phyloP scores from a whole-genome alignment of 108 stramenopile species.

The Nitzschia putrida region DNA sequence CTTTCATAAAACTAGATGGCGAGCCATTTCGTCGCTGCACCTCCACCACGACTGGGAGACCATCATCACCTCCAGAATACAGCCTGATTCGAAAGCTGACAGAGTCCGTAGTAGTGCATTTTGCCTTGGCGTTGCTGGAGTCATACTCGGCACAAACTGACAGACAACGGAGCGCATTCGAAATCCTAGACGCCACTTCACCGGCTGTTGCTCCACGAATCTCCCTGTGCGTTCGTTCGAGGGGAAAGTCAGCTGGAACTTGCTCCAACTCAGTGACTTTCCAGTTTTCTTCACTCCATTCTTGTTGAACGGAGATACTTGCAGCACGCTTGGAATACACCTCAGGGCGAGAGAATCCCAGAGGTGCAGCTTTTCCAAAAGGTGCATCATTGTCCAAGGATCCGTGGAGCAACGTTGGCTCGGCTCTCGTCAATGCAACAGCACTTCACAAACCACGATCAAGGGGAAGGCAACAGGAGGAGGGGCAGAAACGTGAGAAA shows the following conservation, averaged over 20 bases:
- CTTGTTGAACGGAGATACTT: conserved; percentile 29
- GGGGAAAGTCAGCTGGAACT: conserved; percentile 46
- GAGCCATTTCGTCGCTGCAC: conserved; percentile 68
- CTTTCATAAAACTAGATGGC: conserved; percentile 58
- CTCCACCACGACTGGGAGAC: conserved; percentile 61
- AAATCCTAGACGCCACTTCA: conserved; percentile 60
- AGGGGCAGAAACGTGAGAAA: not conserved
- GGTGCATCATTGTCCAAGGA: conserved; percentile 4
- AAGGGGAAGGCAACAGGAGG: not conserved
- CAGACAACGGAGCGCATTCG: conserved; percentile 50
- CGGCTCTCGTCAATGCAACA: conserved; percentile 5
- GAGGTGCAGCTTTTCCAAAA: conserved; percentile 10
- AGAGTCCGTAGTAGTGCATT: conserved; percentile 64
- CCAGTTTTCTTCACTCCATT: conserved; percentile 40
- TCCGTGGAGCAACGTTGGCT: not conserved
- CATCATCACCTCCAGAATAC: conserved; percentile 52
- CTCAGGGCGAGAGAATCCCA: conserved; percentile 2
- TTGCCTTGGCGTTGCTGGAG: conserved; percentile 52
- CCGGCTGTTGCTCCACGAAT: conserved; percentile 37
- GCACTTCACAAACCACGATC: conserved; percentile 5
- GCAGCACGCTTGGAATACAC: not conserved
- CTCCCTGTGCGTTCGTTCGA: conserved; percentile 58
- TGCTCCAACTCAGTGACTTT: conserved; percentile 36
- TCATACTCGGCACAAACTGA: conserved; percentile 69
- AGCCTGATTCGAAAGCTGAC: conserved; percentile 72